phyloP scores from a whole-genome alignment of 495 filamentous ascomycete species.

The Podospora pseudoanserina region DNA sequence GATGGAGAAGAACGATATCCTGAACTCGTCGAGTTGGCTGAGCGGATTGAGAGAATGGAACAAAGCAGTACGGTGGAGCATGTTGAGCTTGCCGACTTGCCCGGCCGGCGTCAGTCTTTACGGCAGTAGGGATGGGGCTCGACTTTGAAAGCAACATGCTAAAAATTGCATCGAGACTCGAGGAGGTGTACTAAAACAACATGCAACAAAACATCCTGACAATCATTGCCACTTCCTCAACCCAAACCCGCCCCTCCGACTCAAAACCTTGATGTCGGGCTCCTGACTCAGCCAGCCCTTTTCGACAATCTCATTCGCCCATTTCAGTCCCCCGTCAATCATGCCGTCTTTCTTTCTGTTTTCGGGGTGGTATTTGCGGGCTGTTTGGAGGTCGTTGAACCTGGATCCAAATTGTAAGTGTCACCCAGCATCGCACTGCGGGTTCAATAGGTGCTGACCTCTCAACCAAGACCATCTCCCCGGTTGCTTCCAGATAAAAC shows the following conservation, averaged over 20 bases:
- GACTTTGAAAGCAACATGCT: too few species aligned
- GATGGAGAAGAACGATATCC: too few species aligned
- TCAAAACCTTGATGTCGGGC: slow-evolving; percentile 2
- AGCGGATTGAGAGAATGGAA: too few species aligned
- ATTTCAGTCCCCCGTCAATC: neutral
- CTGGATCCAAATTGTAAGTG: neutral
- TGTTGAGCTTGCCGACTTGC: too few species aligned
- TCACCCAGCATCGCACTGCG: neutral
- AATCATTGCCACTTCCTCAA: neutral
- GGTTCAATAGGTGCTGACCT: neutral
- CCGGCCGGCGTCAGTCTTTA: too few species aligned
- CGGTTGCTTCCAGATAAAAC: neutral
- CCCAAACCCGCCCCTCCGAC: neutral
- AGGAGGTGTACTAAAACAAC: neutral
- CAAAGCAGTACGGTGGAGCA: too few species aligned
- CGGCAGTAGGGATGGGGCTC: too few species aligned
- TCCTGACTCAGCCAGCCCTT: neutral
- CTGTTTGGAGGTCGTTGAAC: neutral
- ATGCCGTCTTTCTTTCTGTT: neutral
- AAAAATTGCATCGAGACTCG: too few species aligned
- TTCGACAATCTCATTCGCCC: neutral
- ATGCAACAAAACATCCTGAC: neutral
- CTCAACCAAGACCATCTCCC: neutral
- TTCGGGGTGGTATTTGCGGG: neutral
- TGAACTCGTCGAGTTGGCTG: too few species aligned